These are phyloP conservation scores for Ganoderma lingzhi DNA, from an alignment of 1,284 basidiomycete species.

Conservation along the genomic window DNA sequence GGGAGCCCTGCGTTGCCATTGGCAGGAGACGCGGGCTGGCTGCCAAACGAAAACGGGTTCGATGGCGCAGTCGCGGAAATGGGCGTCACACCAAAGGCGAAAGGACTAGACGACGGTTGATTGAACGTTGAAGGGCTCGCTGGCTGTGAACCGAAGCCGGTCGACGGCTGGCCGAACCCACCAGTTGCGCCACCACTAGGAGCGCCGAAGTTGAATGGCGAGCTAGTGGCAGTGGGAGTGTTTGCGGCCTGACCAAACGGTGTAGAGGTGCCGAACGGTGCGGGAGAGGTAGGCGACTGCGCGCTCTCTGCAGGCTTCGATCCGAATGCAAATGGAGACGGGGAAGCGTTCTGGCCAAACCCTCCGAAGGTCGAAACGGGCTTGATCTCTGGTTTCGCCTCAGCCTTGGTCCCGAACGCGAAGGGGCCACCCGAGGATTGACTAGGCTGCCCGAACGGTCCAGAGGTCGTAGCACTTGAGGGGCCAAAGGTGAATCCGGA, in stretches of 20 bases:
- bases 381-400: conserved; percentile 35
- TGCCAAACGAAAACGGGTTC: conserved; percentile 43
- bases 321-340: conserved; percentile 37
- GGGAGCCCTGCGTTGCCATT: conserved; percentile 40
- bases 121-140: conserved; percentile 41
- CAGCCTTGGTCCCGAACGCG: conserved; percentile 34
- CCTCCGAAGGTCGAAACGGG: conserved; percentile 31
- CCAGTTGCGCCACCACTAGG: conserved; percentile 23
- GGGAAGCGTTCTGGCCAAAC: conserved; percentile 27
- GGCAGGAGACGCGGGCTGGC: conserved; percentile 46
- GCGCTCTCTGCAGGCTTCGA: conserved; percentile 36
- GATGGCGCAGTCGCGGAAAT: conserved; percentile 40
- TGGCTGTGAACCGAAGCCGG: conserved; percentile 33
- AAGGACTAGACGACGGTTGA: conserved; percentile 32
- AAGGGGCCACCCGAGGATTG: conserved; percentile 32
- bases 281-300: conserved; percentile 31
- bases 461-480: conserved; percentile 24
- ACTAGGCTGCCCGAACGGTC: conserved; percentile 37
- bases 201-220: conserved; percentile 37
- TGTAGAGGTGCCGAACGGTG: conserved; percentile 31
- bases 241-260: conserved; percentile 33
- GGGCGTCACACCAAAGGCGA: conserved; percentile 36
- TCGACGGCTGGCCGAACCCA: conserved; percentile 41
- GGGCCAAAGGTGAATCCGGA: conserved; percentile 34
- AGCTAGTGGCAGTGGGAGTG: conserved; percentile 28